These are phyloP conservation scores for Smallanthus sonchifolius DNA, from an alignment of 129 eudicot species.

Conservation along the genomic window DNA sequence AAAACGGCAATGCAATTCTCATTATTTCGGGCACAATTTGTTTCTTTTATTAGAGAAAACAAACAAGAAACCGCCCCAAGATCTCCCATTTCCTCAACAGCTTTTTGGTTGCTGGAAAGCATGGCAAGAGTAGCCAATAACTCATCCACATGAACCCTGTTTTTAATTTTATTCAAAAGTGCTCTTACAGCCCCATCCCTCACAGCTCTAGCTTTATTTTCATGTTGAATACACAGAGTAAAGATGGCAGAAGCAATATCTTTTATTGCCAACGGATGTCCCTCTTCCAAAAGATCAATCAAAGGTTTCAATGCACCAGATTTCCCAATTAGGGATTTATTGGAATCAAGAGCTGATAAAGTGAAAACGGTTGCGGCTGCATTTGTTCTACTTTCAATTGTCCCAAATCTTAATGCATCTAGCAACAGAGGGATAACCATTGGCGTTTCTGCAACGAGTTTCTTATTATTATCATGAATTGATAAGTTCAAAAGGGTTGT, in stretches of 20 bases:
- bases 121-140: slow-evolving; percentile 79
- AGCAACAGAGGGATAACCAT: slow-evolving; percentile 61
- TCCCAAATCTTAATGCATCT: slow-evolving; percentile 67
- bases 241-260: slow-evolving; percentile 93
- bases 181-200: slow-evolving; percentile 76
- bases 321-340: slow-evolving; percentile 78
- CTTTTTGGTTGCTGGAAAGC: slow-evolving; percentile 78
- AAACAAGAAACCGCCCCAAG: slow-evolving; percentile 72
- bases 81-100: slow-evolving; percentile 83
- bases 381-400: slow-evolving; percentile 68
- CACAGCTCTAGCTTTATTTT: slow-evolving; percentile 81
- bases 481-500: slow-evolving; percentile 84
- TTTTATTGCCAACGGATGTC: slow-evolving; percentile 72
- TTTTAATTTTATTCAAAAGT: slow-evolving; percentile 55
- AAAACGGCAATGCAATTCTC: slow-evolving; percentile 80
- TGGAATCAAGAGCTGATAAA: slow-evolving; percentile 83
- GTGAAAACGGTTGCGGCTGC: slow-evolving; percentile 97
- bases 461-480: slow-evolving; percentile 84
- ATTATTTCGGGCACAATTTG: slow-evolving; percentile 66
- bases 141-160: slow-evolving; percentile 65
- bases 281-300: slow-evolving; percentile 74
- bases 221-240: slow-evolving; percentile 74
- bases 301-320: slow-evolving; percentile 73
- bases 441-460: slow-evolving; percentile 85
- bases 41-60: slow-evolving; percentile 60